Percentiles rank a stretch among this genome's conserved stretches.
Evolutionary conservation across 2,329 filamentous ascomycete genomes (phyloP).

Genomic region (Fusarium compactum): DNA sequence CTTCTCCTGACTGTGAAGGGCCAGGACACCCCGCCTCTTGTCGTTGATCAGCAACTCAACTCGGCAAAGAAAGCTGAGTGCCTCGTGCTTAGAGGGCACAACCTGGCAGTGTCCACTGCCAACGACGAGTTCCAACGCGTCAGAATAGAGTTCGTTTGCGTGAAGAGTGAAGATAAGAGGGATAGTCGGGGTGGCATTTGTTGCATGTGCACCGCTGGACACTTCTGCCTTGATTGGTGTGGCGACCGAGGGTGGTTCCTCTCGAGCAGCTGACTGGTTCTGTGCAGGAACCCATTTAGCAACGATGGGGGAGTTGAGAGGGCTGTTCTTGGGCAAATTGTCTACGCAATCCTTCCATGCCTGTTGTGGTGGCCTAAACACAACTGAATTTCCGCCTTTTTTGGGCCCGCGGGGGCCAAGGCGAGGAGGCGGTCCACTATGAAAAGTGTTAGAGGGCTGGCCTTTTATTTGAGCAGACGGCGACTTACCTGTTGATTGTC

Average conservation of each 20-base stretch:
- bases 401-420: neutral
- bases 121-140: conserved; percentile 27
- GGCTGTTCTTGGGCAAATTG: neutral
- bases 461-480: neutral
- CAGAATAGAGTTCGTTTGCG: neutral
- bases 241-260: too few relatives aligned
- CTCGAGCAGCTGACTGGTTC: neutral
- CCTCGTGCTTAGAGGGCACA: conserved; percentile 23
- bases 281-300: conserved; percentile 17
- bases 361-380: conserved; percentile 24
- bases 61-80: conserved; percentile 17
- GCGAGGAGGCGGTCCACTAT: neutral
- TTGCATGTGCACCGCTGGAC: neutral
- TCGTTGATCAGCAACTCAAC: conserved; percentile 33
- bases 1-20: conserved; percentile 29
- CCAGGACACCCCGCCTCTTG: neutral
- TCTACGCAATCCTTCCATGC: conserved; percentile 32
- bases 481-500: conserved; percentile 1
- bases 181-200: neutral
- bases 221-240: neutral
- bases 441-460: neutral
- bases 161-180: neutral
- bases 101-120: conserved; percentile 35
- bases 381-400: neutral
- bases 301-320: neutral